Evolutionary conservation across 1,284 basidiomycete genomes (phyloP), one percentile per base, ranked within the genome.

Genomic region (Austropuccinia psidii): DNA sequence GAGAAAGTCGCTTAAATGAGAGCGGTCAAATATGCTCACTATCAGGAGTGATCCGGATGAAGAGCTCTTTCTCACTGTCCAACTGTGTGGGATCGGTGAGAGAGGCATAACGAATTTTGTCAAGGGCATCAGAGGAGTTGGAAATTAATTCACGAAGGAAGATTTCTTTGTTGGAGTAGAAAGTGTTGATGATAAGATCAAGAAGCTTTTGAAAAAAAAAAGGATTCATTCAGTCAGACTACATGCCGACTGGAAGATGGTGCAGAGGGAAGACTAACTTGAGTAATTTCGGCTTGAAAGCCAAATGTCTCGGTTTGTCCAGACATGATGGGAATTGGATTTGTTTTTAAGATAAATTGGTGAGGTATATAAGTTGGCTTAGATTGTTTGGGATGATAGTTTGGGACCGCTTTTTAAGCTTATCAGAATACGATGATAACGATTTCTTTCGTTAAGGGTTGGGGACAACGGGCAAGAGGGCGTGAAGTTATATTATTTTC

Each of bases 161-260:
- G 82, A 96, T 95, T 85, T 94, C 93, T 86, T 96, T 96, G 88
- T 96, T 95, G 76, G 90, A 93, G 87, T 96, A 95, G 87, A 95
- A 96, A 76, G 92, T 94, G 86, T 94, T 91, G 91, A 81, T 77
- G 78, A 93, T 93, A 81, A 93, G 84, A 84, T 93, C 91, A 75
- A 93, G 73, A 9, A 79, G 76, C 76, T 79, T 77, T 33, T 75
- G 60, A 62, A 49, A 33, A 58, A 15, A 11, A 58, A 43, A 54
- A 50, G 29, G 73, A 19, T 45, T n/a, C n/a, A 49, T 33, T 4
- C 31, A 9, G 2, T 27, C 3, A 24, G 67, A 24, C n/a, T 60
- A 5, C 31, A 54, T 19, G 19, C 19, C n/a, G 21, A 24, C 21
- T 7, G 11, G 52, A 27, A 85, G 76, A 55, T 49, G 50, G 15